These are phyloP conservation scores for Polychytrium aggregatum DNA, from an alignment of 192 early-diverging fungal species.

Conservation along the genomic window DNA sequence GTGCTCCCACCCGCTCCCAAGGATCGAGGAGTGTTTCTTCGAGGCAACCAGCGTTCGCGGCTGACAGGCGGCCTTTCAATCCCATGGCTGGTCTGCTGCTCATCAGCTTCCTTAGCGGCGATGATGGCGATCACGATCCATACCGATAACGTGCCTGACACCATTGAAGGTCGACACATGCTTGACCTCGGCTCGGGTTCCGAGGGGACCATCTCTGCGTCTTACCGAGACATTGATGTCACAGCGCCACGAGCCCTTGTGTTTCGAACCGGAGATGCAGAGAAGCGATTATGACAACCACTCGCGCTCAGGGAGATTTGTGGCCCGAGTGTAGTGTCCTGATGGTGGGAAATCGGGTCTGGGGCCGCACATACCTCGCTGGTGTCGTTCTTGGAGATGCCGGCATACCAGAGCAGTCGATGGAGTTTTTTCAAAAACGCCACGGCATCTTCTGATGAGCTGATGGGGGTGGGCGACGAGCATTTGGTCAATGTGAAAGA, in stretches of 20 bases:
- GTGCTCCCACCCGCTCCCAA: too few relatives aligned
- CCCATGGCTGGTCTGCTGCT: too few relatives aligned
- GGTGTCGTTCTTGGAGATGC: slow-evolving; percentile 68
- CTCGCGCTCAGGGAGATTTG: background rate
- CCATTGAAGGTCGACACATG: slow-evolving; percentile 25
- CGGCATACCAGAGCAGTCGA: slow-evolving; percentile 52
- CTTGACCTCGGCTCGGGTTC: slow-evolving; percentile 23
- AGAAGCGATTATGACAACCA: background rate
- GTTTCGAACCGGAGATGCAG: background rate
- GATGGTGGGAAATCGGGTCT: too few relatives aligned
- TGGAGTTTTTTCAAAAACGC: slow-evolving; percentile 70
- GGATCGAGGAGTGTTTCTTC: too few relatives aligned
- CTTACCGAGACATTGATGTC: slow-evolving; percentile 87
- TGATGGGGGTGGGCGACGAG: background rate
- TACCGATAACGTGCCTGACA: slow-evolving; percentile 25
- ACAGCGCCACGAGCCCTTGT: slow-evolving; percentile 70
- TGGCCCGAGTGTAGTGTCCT: background rate
- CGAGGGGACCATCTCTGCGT: slow-evolving; percentile 1
- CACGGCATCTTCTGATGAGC: slow-evolving; percentile 63
- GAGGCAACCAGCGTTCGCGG: too few relatives aligned
- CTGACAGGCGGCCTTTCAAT: too few relatives aligned
- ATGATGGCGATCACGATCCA: too few relatives aligned
- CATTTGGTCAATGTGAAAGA: too few relatives aligned
- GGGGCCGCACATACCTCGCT: slow-evolving; percentile 67
- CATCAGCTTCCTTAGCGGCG: too few relatives aligned